Base-by-base conservation (phyloP, 345 rosid species). In the Anacardium occidentale region DNA sequence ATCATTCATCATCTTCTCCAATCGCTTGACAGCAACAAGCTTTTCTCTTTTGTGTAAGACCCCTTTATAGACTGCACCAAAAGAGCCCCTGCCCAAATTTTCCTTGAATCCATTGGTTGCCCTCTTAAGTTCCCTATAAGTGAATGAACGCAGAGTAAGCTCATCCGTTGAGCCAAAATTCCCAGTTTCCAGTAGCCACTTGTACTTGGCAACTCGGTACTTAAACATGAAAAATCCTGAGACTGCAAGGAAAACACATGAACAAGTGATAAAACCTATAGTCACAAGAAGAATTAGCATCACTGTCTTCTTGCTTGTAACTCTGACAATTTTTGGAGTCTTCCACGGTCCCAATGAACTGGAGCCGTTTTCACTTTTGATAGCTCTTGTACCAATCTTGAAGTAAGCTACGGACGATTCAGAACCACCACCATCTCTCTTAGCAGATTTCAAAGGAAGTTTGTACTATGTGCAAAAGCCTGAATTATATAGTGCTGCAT, bases 1-100 rank as follows among this genome's bases (percentile, higher is more conserved):
- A 5, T 69, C 72, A 0, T 2, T 56, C 22, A 56, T 61, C 62
- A 69, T 15, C 50, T 69, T 69, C 72, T 69, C 72, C 53, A 69
- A 22, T 29, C 25, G 40, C 18, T 69, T 69, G 51, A 69, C 72
- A 9, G 72, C 72, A 42, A 69, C 53, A 40, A 42, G 48, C 25
- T 68, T 69, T 69, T 24, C 63, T 10, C 63, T 53, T 40, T 22
- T 69, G 37, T 22, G 17, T 0, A 68, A 22, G 21, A 37, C 14
- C 1, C 72, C 72, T 55, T 55, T 68, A 11, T 68, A 68, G 9
- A 68, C 72, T 0, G 63, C 29, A 5, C 63, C 72, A 21, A 68
- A 69, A 42, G 72, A 55, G 10, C 42, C 64, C 4, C 22, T 69
- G 52, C 54, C 72, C 54, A 69, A 44, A 52, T 21, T 21, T 15